Evolutionary conservation across 2,329 filamentous ascomycete genomes (phyloP).

Genomic region (Stachybotrys elegans): DNA sequence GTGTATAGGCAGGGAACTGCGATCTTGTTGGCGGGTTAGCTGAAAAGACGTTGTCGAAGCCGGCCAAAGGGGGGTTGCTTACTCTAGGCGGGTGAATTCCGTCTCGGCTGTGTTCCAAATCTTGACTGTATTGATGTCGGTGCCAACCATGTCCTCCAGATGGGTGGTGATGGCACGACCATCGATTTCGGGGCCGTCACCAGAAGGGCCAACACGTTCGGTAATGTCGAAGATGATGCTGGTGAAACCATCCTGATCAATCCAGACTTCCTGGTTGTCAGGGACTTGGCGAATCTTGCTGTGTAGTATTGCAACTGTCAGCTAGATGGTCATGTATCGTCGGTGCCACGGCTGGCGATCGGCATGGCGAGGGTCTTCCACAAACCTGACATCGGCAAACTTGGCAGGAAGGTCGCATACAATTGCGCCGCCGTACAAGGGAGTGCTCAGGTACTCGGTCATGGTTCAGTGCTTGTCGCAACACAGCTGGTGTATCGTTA

Average conservation of each 20-base stretch:
- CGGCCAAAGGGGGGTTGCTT: slow-evolving; percentile 19
- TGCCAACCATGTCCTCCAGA: slow-evolving; percentile 63
- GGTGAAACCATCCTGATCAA: slow-evolving; percentile 77
- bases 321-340: too few relatives aligned
- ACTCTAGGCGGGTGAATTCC: slow-evolving; percentile 51
- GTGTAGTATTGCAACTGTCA: slow-evolving; percentile 8
- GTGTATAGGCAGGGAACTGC: slow-evolving; percentile 58
- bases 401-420: slow-evolving; percentile 60
- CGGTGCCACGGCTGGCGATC: too few relatives aligned
- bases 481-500: too few relatives aligned
- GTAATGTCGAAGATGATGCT: slow-evolving; percentile 89
- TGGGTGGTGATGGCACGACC: slow-evolving; percentile 66
- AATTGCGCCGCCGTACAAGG: slow-evolving; percentile 70
- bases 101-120: slow-evolving; percentile 63
- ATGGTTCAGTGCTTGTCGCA: slow-evolving; percentile 25
- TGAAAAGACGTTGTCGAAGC: neutral
- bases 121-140: slow-evolving; percentile 57
- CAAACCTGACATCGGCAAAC: slow-evolving; percentile 75
- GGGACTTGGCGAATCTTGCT: slow-evolving; percentile 72
- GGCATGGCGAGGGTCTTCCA: too few relatives aligned
- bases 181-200: slow-evolving; percentile 54
- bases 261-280: slow-evolving; percentile 88
- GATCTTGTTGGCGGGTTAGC: slow-evolving; percentile 12
- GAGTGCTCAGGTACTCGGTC: slow-evolving; percentile 51
- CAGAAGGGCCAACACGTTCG: slow-evolving; percentile 63